Conservation (phyloP, 1,284 basidiomycete genomes). For the Sporisorium sorghi region DNA sequence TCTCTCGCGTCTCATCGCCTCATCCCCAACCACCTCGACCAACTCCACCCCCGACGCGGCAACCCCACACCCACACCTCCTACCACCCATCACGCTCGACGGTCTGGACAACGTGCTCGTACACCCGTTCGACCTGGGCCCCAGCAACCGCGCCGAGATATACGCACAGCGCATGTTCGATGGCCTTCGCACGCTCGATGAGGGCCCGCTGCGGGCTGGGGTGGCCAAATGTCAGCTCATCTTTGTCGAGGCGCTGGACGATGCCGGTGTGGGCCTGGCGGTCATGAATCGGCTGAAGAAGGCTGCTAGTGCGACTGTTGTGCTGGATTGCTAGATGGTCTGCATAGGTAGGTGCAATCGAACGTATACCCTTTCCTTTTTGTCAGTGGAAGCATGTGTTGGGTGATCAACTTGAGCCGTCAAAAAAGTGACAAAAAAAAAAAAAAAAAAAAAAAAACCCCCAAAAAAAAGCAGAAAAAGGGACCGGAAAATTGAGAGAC, state of each 20-base stretch:
- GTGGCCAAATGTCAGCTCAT: slow-evolving; percentile 78
- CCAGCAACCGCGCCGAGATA: slow-evolving; percentile 74
- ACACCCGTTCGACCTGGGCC: slow-evolving; percentile 75
- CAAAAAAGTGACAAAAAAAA: not conserved
- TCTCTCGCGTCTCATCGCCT: slow-evolving; percentile 14
- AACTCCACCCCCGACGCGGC: not conserved
- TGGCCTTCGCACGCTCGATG: slow-evolving; percentile 84
- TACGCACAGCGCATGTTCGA: slow-evolving; percentile 88
- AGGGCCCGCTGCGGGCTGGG: slow-evolving; percentile 55
- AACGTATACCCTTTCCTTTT: not conserved
- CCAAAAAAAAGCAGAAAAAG: not conserved
- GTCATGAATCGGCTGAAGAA: slow-evolving; percentile 98
- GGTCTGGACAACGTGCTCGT: slow-evolving; percentile 18
- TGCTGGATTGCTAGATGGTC: slow-evolving; percentile 45
- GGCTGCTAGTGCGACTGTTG: slow-evolving; percentile 74
- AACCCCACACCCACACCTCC: slow-evolving; percentile 23
- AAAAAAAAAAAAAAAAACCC: no score
- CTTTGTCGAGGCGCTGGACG: slow-evolving; percentile 85
- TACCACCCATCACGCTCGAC: slow-evolving; percentile 10
- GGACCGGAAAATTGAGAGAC: not conserved
- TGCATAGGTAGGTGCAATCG: not conserved
- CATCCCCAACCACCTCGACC: not conserved
- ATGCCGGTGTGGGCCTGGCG: slow-evolving; percentile 87
- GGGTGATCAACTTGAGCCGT: not conserved
- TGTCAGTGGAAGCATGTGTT: not conserved